Percentiles rank a stretch among this genome's conserved stretches.
These are phyloP conservation scores for Melastoma malabathricum DNA, from an alignment of 345 rosid genomes.

Conservation along the genomic window DNA sequence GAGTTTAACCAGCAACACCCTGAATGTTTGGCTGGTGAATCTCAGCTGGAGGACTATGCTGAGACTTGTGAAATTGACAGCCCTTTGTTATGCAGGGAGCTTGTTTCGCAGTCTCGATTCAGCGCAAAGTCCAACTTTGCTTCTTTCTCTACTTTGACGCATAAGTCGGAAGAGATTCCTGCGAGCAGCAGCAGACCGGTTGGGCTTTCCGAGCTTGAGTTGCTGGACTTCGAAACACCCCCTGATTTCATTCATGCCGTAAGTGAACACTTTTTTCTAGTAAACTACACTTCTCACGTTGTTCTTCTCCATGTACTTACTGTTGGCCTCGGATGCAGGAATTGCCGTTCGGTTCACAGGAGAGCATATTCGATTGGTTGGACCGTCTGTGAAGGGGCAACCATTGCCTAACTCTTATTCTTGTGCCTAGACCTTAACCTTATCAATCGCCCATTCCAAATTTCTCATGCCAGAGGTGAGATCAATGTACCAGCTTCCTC, in stretches of 20 bases:
- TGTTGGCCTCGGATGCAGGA: slow-evolving; percentile 15
- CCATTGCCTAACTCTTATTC: too few species aligned
- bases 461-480: too few species aligned
- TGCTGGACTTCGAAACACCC: slow-evolving; percentile 58
- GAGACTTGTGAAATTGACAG: slow-evolving; percentile 28
- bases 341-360: slow-evolving; percentile 60
- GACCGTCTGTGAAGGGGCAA: slow-evolving; percentile 34
- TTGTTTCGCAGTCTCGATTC: slow-evolving; percentile 20
- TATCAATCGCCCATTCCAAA: too few species aligned
- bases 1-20: slow-evolving; percentile 15
- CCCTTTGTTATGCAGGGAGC: slow-evolving; percentile 41
- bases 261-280: slow-evolving; percentile 14
- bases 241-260: slow-evolving; percentile 58
- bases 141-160: slow-evolving; percentile 8
- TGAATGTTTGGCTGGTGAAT: slow-evolving; percentile 56
- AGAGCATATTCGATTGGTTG: slow-evolving; percentile 51
- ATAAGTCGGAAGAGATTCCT: slow-evolving; percentile 8
- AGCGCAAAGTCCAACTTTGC: slow-evolving; percentile 15
- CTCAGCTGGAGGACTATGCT: slow-evolving; percentile 36
- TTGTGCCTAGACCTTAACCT: too few species aligned
- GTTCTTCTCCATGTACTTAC: neutral
- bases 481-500: too few species aligned
- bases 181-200: slow-evolving; percentile 11
- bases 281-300: neutral
- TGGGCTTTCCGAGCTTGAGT: slow-evolving; percentile 54